Evolutionary conservation across 2,329 filamentous ascomycete genomes (phyloP), one percentile per base, ranked within the genome.

Genomic region (Mycosphaerelloides madeirae): DNA sequence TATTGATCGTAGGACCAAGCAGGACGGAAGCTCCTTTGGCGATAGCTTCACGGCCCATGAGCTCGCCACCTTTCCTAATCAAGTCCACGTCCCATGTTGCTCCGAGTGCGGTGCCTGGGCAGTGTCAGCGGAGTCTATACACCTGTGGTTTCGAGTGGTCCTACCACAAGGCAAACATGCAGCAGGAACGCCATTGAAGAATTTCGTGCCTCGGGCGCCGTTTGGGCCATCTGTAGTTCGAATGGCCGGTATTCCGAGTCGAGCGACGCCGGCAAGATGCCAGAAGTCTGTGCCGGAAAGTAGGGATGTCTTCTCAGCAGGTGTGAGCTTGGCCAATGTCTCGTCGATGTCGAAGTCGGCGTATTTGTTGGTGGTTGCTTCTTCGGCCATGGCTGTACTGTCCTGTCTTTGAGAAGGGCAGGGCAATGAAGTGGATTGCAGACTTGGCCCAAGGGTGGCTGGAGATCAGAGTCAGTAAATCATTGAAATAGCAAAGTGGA

Each of bases 71-170:
- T 52, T 85, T 69, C 48, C 81, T 75, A 19, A 90, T 74, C 29
- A 91, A 70, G 5, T 82, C 74, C 37, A 78, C 75, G 60, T 91
- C 86, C 84, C 85, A 93, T 28, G 86, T 88, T 32, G 85, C 83
- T 6, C 85, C 86, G 34, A 91, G 75, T 0, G 84, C 87, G 44
- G 87, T 81, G 12, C 56, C 52, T 55, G 16, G 33, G 8, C 1
- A 1, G 14, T 8, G 14, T 44, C 31, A 48, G 31, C 18, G n/a
- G n/a, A n/a, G n/a, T n/a, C n/a, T n/a, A n/a, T n/a, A n/a, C n/a
- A n/a, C n/a, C n/a, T n/a, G n/a, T n/a, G n/a, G n/a, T n/a, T n/a
- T n/a, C n/a, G n/a, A n/a, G n/a, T n/a, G n/a, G 4, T 19, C 16
- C 3, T 44, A 44, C 85, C 85, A 54, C 85, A 90, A 6, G 87